Evolutionary conservation across 1,139 yeast species (phyloP).

Genomic region (Kodamaea anthophila): DNA sequence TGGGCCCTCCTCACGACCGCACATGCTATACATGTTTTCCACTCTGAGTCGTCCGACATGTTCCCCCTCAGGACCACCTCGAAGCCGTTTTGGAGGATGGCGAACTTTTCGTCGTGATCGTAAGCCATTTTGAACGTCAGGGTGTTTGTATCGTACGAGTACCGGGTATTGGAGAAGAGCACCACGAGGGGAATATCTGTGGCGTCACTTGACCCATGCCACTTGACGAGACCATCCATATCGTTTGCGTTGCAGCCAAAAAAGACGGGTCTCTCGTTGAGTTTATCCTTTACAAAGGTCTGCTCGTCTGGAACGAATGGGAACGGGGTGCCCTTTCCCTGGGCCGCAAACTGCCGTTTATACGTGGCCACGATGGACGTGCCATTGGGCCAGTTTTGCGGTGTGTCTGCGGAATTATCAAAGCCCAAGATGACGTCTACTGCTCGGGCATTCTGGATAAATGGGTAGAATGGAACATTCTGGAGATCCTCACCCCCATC

Average conservation of each 20-base stretch:
- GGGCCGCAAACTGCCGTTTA: slow-evolving; percentile 40
- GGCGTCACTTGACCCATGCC: slow-evolving; percentile 22
- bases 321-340: slow-evolving; percentile 35
- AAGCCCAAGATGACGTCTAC: slow-evolving; percentile 77
- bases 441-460: slow-evolving; percentile 63
- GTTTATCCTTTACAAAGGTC: slow-evolving; percentile 23
- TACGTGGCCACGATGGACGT: slow-evolving; percentile 55
- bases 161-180: slow-evolving; percentile 29
- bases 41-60: slow-evolving; percentile 29
- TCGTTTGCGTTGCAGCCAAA: slow-evolving; percentile 35
- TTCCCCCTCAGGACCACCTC: slow-evolving; percentile 33
- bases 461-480: slow-evolving; percentile 73
- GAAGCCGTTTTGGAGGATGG: slow-evolving; percentile 34
- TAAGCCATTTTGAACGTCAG: slow-evolving; percentile 38
- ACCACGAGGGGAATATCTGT: slow-evolving; percentile 39
- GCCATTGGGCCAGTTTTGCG: slow-evolving; percentile 70
- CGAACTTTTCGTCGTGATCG: slow-evolving; percentile 26
- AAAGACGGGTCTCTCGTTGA: slow-evolving; percentile 31
- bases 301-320: slow-evolving; percentile 34
- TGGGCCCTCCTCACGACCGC: slow-evolving; percentile 41
- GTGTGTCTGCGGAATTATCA: slow-evolving; percentile 82
- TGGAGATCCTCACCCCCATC: slow-evolving; percentile 89
- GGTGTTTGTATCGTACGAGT: slow-evolving; percentile 29
- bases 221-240: slow-evolving; percentile 23
- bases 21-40: slow-evolving; percentile 44